Conservation (phyloP, 352 stramenopile genomes). For the Discostella stelligera region DNA sequence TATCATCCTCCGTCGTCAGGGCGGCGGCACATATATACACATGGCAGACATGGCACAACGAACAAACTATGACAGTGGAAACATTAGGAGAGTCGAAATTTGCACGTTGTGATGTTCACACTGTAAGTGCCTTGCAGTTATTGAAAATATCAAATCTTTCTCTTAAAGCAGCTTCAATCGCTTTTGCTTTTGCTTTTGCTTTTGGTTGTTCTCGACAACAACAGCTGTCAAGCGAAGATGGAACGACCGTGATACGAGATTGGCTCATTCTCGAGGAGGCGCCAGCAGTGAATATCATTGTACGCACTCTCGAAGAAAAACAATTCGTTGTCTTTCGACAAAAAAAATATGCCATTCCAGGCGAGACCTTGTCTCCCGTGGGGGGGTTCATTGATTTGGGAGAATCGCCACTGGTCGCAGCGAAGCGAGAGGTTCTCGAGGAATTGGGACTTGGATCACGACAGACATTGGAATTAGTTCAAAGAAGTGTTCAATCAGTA, state of each 20-base stretch:
- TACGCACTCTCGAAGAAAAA: conserved; percentile 40
- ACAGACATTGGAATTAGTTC: conserved; percentile 21
- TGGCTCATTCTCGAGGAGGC: conserved; percentile 67
- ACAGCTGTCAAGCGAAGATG: conserved; percentile 37
- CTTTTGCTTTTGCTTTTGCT: not conserved
- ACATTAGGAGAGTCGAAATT: conserved; percentile 56
- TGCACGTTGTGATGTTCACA: conserved; percentile 62
- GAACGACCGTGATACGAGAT: conserved; percentile 44
- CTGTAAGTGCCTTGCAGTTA: conserved; percentile 9
- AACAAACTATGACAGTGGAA: conserved; percentile 35
- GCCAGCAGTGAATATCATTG: conserved; percentile 63
- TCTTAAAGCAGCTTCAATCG: not conserved
- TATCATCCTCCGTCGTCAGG: no score
- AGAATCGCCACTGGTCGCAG: conserved; percentile 52
- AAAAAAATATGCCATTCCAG: conserved; percentile 61
- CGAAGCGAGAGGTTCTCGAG: conserved; percentile 61
- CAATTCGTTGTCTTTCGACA: conserved; percentile 59
- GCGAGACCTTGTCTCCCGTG: conserved; percentile 46
- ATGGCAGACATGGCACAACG: conserved; percentile 26
- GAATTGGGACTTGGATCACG: conserved; percentile 55
- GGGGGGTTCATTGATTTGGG: conserved; percentile 61
- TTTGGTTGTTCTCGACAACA: no score
- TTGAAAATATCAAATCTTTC: not conserved
- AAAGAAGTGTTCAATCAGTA: conserved; percentile 1
- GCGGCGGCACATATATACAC: conserved; percentile 15